phyloP scores from a whole-genome alignment of 495 filamentous ascomycete species.

The Aspergillus hancockii region DNA sequence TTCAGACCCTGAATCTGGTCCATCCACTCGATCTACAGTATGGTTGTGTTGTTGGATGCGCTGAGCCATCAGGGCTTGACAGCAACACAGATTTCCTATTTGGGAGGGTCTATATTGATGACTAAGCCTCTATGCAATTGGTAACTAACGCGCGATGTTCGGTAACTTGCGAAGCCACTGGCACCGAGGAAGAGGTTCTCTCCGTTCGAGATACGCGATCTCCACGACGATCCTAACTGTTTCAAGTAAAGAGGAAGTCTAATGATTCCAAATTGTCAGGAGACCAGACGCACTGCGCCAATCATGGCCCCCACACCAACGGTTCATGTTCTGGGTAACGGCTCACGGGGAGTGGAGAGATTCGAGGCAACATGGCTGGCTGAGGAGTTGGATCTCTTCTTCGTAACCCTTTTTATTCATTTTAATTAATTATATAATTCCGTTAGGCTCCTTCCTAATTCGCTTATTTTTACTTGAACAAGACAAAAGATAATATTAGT shows the following conservation, averaged over 20 bases:
- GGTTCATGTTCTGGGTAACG: slow-evolving; percentile 23
- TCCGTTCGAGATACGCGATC: slow-evolving; percentile 12
- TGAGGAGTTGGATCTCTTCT: slow-evolving; percentile 6
- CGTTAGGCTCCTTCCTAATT: background rate
- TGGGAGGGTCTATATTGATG: background rate
- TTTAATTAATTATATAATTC: slow-evolving; percentile 3
- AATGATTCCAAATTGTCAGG: slow-evolving; percentile 28
- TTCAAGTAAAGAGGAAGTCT: slow-evolving; percentile 19
- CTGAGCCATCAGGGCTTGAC: background rate
- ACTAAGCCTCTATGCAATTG: background rate
- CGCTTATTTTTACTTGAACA: background rate
- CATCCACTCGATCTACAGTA: background rate
- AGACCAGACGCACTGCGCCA: slow-evolving; percentile 20
- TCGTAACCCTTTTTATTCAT: slow-evolving; percentile 12
- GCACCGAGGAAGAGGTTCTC: slow-evolving; percentile 12
- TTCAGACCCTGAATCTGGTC: background rate
- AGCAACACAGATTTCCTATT: background rate
- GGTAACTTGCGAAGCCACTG: slow-evolving; percentile 4
- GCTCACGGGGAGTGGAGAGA: slow-evolving; percentile 26
- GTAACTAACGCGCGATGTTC: background rate
- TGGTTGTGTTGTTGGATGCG: background rate
- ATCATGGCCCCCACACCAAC: slow-evolving; percentile 28
- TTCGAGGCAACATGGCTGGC: slow-evolving; percentile 17
- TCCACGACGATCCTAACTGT: slow-evolving; percentile 20
- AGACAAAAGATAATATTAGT: background rate